Percentiles rank a stretch among this genome's conserved stretches.
Evolutionary conservation across 768 basidiomycete species (phyloP).

Genomic region (Ramaria sp.): DNA sequence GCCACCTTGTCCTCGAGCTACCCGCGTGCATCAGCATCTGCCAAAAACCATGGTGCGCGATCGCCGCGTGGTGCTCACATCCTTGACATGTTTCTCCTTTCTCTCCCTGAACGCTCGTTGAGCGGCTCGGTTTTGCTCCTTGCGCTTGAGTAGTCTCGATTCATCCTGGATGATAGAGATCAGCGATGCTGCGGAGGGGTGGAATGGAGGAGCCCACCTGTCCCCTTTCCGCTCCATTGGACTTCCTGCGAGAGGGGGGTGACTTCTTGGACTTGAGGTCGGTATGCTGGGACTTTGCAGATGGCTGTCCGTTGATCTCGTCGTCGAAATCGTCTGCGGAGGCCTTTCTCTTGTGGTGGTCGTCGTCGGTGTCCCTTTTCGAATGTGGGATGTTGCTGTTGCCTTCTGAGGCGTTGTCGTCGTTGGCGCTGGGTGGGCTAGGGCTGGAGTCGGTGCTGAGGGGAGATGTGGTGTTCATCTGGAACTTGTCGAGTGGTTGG

Average conservation of each 20-base stretch:
- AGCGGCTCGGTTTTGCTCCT: slow-evolving; percentile 95
- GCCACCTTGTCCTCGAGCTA: slow-evolving; percentile 90
- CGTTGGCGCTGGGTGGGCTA: slow-evolving; percentile 48
- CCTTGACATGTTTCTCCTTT: slow-evolving; percentile 95
- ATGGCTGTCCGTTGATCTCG: slow-evolving; percentile 54
- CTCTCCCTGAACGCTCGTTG: slow-evolving; percentile 96
- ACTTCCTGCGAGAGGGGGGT: slow-evolving; percentile 27
- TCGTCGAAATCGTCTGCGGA: slow-evolving; percentile 25
- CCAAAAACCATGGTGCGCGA: too few relatives aligned
- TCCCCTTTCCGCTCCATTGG: slow-evolving; percentile 21
- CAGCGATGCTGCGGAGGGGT: neutral
- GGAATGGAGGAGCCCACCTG: slow-evolving; percentile 18
- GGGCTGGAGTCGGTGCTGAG: slow-evolving; percentile 69
- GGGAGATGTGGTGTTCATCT: slow-evolving; percentile 45
- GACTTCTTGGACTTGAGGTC: slow-evolving; percentile 27
- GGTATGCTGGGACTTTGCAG: slow-evolving; percentile 50
- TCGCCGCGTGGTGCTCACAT: too few relatives aligned
- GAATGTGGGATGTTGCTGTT: slow-evolving; percentile 20
- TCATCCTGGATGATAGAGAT: slow-evolving; percentile 41
- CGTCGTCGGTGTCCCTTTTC: slow-evolving; percentile 25
- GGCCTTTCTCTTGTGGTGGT: slow-evolving; percentile 67
- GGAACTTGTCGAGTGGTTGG: slow-evolving; percentile 40
- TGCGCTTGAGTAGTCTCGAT: slow-evolving; percentile 69
- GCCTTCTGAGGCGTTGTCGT: slow-evolving; percentile 22
- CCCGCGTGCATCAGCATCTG: neutral